Evolutionary conservation across 2,329 filamentous ascomycete species (phyloP), one percentile per base, ranked within the genome.

Genomic region (Monilinia laxa): DNA sequence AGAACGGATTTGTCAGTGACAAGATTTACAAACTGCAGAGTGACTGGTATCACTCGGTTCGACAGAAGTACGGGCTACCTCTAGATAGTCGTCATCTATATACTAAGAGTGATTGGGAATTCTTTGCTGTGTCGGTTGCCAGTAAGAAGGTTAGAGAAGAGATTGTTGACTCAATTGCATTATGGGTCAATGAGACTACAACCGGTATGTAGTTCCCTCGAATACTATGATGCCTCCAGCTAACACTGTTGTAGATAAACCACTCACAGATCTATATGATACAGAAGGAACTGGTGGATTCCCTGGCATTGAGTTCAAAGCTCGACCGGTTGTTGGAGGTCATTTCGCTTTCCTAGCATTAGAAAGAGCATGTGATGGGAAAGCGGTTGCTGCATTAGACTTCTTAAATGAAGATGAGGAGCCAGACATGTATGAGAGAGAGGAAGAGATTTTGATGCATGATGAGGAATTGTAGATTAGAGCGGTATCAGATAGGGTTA

Each of bases 101-200:
- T 77, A 90, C 91, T 45, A 96, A 96, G 79, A 92, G 89, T 40
- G 92, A 96, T 78, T 96, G 92, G 92, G 89, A 95, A 73, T 93
- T 96, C 76, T 93, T 95, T 77, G 90, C 91, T 0, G 92, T 92
- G 57, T 90, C 92, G 1, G 89, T 96, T 6, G 86, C 91, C 4
- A 87, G 87, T 71, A 84, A 85, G 75, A 79, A 83, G 67, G 90
- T 90, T 1, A 84, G 92, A 64, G 82, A 83, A 3, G 86, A 90
- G 75, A 92, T 96, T 62, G 79, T 95, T 47, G 83, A 91, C 68
- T 85, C 86, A 23, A 89, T 95, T 52, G 90, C 91, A 0, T 81
- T 80, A 66, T 96, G 92, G 92, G 82, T 96, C 68, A 96, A 95
- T 74, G 91, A 96, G 78, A 96, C 92, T 0, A 81, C 78, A 23